Evolutionary conservation across 1,284 basidiomycete species (phyloP).

Genomic region (Singerocomus rubriflavus): DNA sequence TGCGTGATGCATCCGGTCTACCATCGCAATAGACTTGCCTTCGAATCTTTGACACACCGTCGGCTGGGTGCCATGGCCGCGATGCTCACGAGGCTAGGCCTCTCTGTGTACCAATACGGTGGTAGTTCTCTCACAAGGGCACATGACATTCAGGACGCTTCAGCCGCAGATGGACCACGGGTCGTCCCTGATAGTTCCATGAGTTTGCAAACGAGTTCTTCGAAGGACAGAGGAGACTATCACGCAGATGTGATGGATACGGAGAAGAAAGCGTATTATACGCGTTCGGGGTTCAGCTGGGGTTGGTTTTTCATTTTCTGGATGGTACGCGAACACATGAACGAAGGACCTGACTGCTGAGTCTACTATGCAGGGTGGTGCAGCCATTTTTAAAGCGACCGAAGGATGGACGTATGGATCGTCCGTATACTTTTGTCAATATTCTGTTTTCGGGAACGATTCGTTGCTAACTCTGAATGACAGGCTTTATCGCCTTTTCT

Average conservation of each 20-base stretch:
- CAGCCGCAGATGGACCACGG: not conserved
- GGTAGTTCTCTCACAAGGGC: constrained; percentile 4
- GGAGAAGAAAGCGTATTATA: constrained; percentile 46
- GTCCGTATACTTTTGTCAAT: constrained; percentile 72
- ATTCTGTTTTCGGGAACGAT: constrained; percentile 1
- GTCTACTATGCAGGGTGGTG: constrained; percentile 41
- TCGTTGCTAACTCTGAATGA: not conserved
- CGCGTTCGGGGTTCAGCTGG: constrained; percentile 47
- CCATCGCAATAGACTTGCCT: constrained; percentile 2
- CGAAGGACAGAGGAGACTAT: constrained; percentile 16
- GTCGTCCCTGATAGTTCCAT: constrained; percentile 3
- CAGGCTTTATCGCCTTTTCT: constrained; percentile 60
- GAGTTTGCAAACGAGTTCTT: constrained; percentile 13
- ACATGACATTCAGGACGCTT: not conserved
- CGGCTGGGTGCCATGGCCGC: constrained; percentile 51
- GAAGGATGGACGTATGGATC: constrained; percentile 51
- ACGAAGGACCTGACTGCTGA: not conserved
- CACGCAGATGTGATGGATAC: constrained; percentile 21
- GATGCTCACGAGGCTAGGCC: constrained; percentile 47
- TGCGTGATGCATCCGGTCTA: constrained; percentile 26
- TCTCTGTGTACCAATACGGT: constrained; percentile 32
- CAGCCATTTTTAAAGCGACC: constrained; percentile 51
- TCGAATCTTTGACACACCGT: constrained; percentile 32
- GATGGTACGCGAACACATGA: constrained; percentile 38
- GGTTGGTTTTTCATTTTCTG: constrained; percentile 55